These are phyloP conservation scores for Pythium utonaiense DNA, from an alignment of 352 stramenopile species.

Conservation along the genomic window DNA sequence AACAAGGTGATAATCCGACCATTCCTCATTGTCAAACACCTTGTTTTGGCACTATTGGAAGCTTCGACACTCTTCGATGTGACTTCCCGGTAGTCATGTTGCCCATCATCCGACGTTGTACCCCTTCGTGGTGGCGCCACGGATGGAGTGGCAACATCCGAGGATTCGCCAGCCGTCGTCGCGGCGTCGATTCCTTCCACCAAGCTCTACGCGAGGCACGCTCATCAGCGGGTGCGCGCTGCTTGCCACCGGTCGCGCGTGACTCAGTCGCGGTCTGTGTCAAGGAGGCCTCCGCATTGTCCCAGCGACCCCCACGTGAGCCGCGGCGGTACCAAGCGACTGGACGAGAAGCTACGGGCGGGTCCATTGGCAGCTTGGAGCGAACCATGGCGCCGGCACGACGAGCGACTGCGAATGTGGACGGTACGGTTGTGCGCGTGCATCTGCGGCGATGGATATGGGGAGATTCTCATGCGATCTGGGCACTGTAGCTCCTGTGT, in stretches of 20 bases:
- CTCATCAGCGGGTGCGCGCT: too few species aligned
- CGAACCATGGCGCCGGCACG: slow-evolving; percentile 14
- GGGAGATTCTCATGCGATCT: background rate
- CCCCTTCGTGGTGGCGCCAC: slow-evolving; percentile 8
- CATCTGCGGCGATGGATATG: background rate
- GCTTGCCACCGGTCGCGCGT: background rate
- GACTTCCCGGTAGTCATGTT: slow-evolving; percentile 15
- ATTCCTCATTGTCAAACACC: slow-evolving; percentile 3
- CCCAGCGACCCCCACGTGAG: background rate
- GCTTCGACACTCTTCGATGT: slow-evolving; percentile 1
- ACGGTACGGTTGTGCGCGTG: too few species aligned
- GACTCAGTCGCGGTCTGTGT: background rate
- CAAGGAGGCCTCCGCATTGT: background rate
- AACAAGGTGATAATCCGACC: background rate
- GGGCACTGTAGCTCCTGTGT: slow-evolving; percentile 44
- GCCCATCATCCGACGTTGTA: slow-evolving; percentile 8
- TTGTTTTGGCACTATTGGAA: slow-evolving; percentile 1
- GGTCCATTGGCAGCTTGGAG: background rate
- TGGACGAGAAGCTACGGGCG: background rate
- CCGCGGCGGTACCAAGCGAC: background rate
- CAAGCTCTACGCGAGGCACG: too few species aligned
- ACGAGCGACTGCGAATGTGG: slow-evolving; percentile 21
- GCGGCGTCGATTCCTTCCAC: background rate
- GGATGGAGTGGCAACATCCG: slow-evolving; percentile 7
- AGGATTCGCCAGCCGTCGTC: background rate